A percentile compares a stretch with the other conserved stretches of the same genome.
Conservation (phyloP, 1,139 yeast species). For the Kurtzmaniella quercitrusa region DNA sequence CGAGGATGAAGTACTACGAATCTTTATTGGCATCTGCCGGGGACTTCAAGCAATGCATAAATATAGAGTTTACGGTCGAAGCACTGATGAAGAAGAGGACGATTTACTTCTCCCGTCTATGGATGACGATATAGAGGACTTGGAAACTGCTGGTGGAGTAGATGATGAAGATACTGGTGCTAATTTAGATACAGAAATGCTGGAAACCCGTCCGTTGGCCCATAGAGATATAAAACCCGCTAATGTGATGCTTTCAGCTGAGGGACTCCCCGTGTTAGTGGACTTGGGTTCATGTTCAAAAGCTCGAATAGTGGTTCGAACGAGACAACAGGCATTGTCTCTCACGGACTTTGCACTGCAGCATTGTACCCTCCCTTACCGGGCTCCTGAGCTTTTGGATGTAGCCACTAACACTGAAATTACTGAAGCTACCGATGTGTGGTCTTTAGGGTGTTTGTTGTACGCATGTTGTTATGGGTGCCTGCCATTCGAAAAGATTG, state of each 20-base stretch:
- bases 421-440: constrained; percentile 75
- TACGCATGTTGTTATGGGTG: constrained; percentile 73
- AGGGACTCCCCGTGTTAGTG: constrained; percentile 73
- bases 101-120: constrained; percentile 26
- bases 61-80: constrained; percentile 35
- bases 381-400: constrained; percentile 88
- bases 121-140: constrained; percentile 26
- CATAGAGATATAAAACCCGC: constrained; percentile 90
- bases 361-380: constrained; percentile 80
- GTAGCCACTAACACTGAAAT: constrained; percentile 60
- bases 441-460: constrained; percentile 86
- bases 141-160: constrained; percentile 1
- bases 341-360: constrained; percentile 81
- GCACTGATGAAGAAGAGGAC: constrained; percentile 23
- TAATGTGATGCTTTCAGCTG: constrained; percentile 73
- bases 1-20: constrained; percentile 57
- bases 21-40: constrained; percentile 66
- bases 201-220: constrained; percentile 66
- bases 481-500: constrained; percentile 86
- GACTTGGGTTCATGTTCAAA: constrained; percentile 79
- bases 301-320: constrained; percentile 52
- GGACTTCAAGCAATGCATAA: constrained; percentile 77
- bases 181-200: constrained; percentile 42
- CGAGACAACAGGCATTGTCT: constrained; percentile 69
- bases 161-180: constrained; percentile 10